Base-by-base conservation (phyloP, 345 rosid genomes). In the Kandelia obovata region DNA sequence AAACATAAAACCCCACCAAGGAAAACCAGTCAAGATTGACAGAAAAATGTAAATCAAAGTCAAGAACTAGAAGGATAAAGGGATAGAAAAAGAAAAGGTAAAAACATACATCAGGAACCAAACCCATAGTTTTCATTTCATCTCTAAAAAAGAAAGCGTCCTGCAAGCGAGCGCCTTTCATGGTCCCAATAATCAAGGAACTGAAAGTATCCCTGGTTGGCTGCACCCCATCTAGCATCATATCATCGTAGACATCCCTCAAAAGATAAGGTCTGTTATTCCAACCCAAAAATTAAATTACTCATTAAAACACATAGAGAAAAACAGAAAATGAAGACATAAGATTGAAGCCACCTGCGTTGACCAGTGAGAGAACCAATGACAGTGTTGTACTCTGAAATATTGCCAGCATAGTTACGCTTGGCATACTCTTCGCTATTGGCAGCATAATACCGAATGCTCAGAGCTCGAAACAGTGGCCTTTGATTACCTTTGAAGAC, bases 151-250 rank as follows among this genome's bases (percentile, higher is more conserved):
- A 95, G 79, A 90, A 78, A 25, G 93, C 93, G 62, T 92, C 98
- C 59, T 78, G 90, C 85, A 95, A 71, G 34, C 96, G 93, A 58
- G 94, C 81, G 7, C 96, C 92, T 79, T 84, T 92, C 98, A 92
- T 90, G 28, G 91, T 87, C 64, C 98, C 99, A 61, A 85, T 81
- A 15, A 90, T 83, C 85, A 92, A 78, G 17, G 96, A 85, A 73
- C 87, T 89, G 72, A 95, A 92, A 31, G 78, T 75, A 65, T 92
- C 97, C 68, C 91, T 77, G 35, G 80, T 82, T 15, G 99, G 99
- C 73, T 90, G 90, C 73, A 95, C 96, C 37, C 96, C 98, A 71
- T 95, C 99, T 63, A 95, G 81, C 89, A 84, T 74, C 99, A 92
- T 85, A 75, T 95, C 99, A 73, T 87, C 96, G 62, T 88, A 88